Evolutionary conservation across 2,329 filamentous ascomycete genomes (phyloP), one percentile per base, ranked within the genome.

Genomic region (Penicillium sp.): DNA sequence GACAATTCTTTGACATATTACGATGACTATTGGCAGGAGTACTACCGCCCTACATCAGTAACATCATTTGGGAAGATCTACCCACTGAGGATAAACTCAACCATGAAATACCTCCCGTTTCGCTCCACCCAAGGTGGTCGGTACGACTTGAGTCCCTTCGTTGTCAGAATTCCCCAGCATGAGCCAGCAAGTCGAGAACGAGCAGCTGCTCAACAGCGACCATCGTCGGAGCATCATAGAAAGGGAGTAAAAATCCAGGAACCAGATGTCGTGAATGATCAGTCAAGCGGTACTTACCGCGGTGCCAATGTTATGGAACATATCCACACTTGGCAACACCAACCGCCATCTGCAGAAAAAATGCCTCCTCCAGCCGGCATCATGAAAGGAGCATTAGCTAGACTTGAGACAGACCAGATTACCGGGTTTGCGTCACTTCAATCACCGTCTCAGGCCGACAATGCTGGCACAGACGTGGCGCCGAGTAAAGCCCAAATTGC

Each of bases 21-120:
- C 59, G 93, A 97, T 68, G 91, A 97, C 71, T 99, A 96, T 72
- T 99, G 94, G 94, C 79, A 94, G 7, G 94, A 99, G 70, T 97
- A 97, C 71, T 99, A 99, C 69, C 86, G 92, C 14, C 94, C 94
- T 0, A 81, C 90, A 7, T 90, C 89, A 0, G 76, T 97, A 1
- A 96, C 94, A 0, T 94, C 91, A 0, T 91, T 97, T 63, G 83
- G 87, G 14, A 99, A 97, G 69, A 89, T 97, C 70, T 97, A 96
- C 68, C 85, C 91, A 0, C 96, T 89, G 73, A 91, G 90, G 68
- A 90, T 97, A 82, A 96, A 93, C 67, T 92, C 90, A 0, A 94
- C 90, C 3, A 84, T 92, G 61, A 89, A 88, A 59, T 92, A 93
- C 68, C 87, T 93, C 30, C 88, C 89, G 11, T 81, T 92, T 58